Evolutionary conservation across 2,329 filamentous ascomycete species (phyloP).

Genomic region (Arthrobotrys entomopaga): DNA sequence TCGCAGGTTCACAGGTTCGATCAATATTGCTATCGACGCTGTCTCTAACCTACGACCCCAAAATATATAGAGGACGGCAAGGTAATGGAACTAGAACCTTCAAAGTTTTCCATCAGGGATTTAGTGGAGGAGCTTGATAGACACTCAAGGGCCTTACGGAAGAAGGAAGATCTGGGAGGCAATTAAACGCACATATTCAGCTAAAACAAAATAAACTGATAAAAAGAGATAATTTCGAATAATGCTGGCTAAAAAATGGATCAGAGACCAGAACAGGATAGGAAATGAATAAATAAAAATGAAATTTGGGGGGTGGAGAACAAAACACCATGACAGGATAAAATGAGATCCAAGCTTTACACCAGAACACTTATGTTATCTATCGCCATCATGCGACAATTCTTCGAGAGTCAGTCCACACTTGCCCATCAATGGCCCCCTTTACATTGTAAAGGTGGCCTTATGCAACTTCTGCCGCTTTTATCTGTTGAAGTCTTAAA

Average conservation of each 20-base stretch:
- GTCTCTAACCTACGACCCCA: not conserved
- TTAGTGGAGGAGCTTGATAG: conserved; percentile 89
- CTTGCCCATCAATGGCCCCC: too few species aligned
- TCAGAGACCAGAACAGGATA: conserved; percentile 17
- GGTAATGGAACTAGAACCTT: conserved; percentile 82
- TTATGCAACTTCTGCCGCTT: too few species aligned
- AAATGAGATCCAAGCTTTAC: too few species aligned
- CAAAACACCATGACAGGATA: too few species aligned
- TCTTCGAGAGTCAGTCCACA: too few species aligned
- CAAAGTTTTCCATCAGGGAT: conserved; percentile 83
- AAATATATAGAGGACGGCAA: conserved; percentile 81
- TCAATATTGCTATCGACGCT: not conserved
- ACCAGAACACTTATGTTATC: too few species aligned
- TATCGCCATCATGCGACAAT: too few species aligned
- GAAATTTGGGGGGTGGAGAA: too few species aligned
- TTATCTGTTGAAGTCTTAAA: not conserved
- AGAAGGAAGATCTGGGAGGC: conserved; percentile 79
- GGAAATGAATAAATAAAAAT: not conserved
- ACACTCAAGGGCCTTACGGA: conserved; percentile 82
- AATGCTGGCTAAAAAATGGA: conserved; percentile 20
- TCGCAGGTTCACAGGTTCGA: not conserved
- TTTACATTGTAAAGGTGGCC: too few species aligned
- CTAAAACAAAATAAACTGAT: not conserved
- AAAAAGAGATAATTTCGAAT: conserved; percentile 10
- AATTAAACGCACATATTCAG: conserved; percentile 25